Conservation (phyloP, 495 filamentous ascomycete genomes). For the Penicillium paradoxum region DNA sequence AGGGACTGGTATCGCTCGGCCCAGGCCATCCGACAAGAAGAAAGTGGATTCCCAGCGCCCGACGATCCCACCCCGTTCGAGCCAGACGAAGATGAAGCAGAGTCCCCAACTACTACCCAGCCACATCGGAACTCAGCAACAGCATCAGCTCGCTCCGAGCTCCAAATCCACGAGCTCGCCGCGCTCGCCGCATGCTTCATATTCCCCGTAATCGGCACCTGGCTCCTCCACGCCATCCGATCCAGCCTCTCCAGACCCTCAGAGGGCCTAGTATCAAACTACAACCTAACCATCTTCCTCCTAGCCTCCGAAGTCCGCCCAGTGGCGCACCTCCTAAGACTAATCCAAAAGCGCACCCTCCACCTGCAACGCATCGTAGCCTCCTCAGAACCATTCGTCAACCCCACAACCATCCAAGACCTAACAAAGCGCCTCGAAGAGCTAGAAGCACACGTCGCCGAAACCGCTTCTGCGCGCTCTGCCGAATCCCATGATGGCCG, state of each 20-base stretch:
- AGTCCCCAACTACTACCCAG: not conserved
- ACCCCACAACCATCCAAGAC: constrained; percentile 47
- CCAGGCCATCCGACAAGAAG: constrained; percentile 53
- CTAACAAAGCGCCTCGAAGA: constrained; percentile 62
- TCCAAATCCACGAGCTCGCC: constrained; percentile 67
- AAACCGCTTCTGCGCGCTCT: constrained; percentile 28
- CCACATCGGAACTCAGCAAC: constrained; percentile 1
- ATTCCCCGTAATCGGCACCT: constrained; percentile 71
- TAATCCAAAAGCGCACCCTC: constrained; percentile 73
- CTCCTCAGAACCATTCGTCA: constrained; percentile 37
- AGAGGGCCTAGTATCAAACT: constrained; percentile 82
- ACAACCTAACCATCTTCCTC: constrained; percentile 91
- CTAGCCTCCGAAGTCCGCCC: constrained; percentile 83
- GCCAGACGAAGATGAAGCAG: constrained; percentile 16
- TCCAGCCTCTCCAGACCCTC: constrained; percentile 73
- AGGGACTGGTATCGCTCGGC: constrained; percentile 91
- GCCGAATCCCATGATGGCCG: not conserved
- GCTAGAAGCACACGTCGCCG: constrained; percentile 58
- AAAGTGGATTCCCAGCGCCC: constrained; percentile 42
- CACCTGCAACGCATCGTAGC: constrained; percentile 72
- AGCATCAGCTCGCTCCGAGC: constrained; percentile 49
- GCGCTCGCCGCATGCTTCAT: constrained; percentile 77
- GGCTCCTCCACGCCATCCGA: constrained; percentile 71
- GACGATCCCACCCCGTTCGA: constrained; percentile 26
- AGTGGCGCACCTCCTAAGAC: constrained; percentile 69